Base-by-base conservation (phyloP, 257 asterid genomes). In the Nicotiana tabacum region DNA sequence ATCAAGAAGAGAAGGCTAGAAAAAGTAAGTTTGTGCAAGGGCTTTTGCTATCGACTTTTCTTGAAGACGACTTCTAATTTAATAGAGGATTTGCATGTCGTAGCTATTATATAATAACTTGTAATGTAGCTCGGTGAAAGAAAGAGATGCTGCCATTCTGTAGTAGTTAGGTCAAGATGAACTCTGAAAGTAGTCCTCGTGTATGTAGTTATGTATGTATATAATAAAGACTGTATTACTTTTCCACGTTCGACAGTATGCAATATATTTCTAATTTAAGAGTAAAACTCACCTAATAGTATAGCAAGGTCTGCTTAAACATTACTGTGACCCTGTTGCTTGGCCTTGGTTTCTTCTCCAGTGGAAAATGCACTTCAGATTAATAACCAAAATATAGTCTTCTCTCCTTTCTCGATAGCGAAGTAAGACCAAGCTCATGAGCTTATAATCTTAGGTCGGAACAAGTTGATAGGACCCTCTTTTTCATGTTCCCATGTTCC, bases 21-120 rank as follows among this genome's bases (percentile, higher is more conserved):
- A 91, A 86, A 86, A 87, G 98, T 35, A 89, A 88, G 65, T 95
- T 93, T 64, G 93, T 89, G 3, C 97, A 88, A 56, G 97, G 95
- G 83, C 91, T 95, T 29, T 51, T 93, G 77, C 83, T 91, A 64
- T 92, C 98, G 2, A 93, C 94, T 76, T 90, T 95, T 84, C 89
- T 89, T 27, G 95, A 87, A 81, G 92, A 89, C 61, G 81, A 60
- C 82, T 83, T 87, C 55, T 81, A 81, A 81, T 76, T 78, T 87
- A 66, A 88, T 81, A 24, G 81, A 80, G 35, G 77, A 82, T 70
- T n/a, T 77, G 82, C 24, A 30, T 74, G 62, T 27, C 13, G 80
- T 27, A 74, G 56, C 80, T 74, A 48, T 21, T 70, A 35, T 69
- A 48, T 48, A 24, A 48, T 48, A 72, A 24, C 39, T 56, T 48